Evolutionary conservation across 352 stramenopile genomes (phyloP), one percentile per base, ranked within the genome.

Genomic region (Phytophthora citricola): DNA sequence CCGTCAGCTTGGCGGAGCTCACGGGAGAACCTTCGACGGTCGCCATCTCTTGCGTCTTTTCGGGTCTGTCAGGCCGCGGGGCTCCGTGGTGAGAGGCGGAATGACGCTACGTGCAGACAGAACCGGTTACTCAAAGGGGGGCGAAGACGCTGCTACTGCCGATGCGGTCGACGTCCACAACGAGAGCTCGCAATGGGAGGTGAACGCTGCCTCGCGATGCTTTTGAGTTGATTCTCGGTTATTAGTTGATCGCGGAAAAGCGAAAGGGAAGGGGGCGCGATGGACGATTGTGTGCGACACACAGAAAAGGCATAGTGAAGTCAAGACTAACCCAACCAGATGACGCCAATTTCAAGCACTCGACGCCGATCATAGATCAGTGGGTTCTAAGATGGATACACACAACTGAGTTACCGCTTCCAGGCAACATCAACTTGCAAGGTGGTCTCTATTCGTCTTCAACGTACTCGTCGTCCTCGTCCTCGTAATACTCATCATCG

Each of bases 1-100:
- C 87, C 58, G 84, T 92, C 29, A 95, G 75, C 58, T 92, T 89
- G 31, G 81, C 63, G 39, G 74, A 79, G 53, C 62, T 82, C 50
- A 79, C 71, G 49, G 74, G 71, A 51, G 74, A 82, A 40, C 51
- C 58, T 49, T 71, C 58, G 9, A 74, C 58, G 12, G 67, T 76
- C 57, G 71, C 66, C 71, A 79, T 79, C 40, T 57, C 32, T 57
- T 67, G 26, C 45, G 65, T 57, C 63, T 63, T 50, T 66, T 66
- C 41, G 51, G 22, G 32, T 51, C 40, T 55, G 12, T 27, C 34
- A 22, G 14, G 20, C 34, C 24, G 17, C 38, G 12, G n/a, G 47
- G 24, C 27, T 72, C 17, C 38, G 55, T 61, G 17, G 36, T 20
- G 50, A 27, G 14, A 32, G 22, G 27, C 51, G 50, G 40, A 46